Conservation (phyloP, 768 basidiomycete genomes). For the Podaxis sp. region DNA sequence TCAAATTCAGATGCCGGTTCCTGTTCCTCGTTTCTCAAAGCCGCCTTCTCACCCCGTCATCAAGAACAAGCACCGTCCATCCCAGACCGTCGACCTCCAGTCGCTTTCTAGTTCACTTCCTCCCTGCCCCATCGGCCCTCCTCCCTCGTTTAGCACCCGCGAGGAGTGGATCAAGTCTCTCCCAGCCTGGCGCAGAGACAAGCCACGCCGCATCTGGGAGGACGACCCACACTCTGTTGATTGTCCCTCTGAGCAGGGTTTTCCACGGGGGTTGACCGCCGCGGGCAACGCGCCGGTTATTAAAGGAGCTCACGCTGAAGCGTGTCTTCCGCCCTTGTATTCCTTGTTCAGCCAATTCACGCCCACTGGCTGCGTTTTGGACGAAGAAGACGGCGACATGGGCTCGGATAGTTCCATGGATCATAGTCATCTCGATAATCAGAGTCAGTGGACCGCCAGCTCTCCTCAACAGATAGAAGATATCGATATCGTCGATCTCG, state of each 20-base stretch:
- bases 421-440: conserved; percentile 33
- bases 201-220: conserved; percentile 68
- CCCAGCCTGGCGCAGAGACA: conserved; percentile 70
- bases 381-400: conserved; percentile 40
- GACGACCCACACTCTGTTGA: conserved; percentile 39
- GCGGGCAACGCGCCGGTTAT: conserved; percentile 79
- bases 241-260: conserved; percentile 48
- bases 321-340: conserved; percentile 78
- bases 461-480: conserved; percentile 15
- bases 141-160: conserved; percentile 62
- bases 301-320: conserved; percentile 85
- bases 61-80: conserved; percentile 53
- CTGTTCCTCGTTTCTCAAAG: conserved; percentile 64
- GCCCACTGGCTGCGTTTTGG: conserved; percentile 18
- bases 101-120: conserved; percentile 59
- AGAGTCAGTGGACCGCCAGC: conserved; percentile 31
- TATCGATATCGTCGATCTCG: conserved; percentile 4
- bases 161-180: conserved; percentile 76
- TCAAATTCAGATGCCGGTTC: conserved; percentile 81
- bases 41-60: conserved; percentile 62
- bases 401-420: conserved; percentile 37
- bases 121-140: conserved; percentile 57
- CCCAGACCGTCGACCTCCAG: conserved; percentile 46
- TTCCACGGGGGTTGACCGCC: conserved; percentile 71
- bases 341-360: conserved; percentile 24